These are phyloP conservation scores for Pseudovirgaria hyperparasitica DNA, from an alignment of 2,329 filamentous ascomycete genomes.

Conservation along the genomic window DNA sequence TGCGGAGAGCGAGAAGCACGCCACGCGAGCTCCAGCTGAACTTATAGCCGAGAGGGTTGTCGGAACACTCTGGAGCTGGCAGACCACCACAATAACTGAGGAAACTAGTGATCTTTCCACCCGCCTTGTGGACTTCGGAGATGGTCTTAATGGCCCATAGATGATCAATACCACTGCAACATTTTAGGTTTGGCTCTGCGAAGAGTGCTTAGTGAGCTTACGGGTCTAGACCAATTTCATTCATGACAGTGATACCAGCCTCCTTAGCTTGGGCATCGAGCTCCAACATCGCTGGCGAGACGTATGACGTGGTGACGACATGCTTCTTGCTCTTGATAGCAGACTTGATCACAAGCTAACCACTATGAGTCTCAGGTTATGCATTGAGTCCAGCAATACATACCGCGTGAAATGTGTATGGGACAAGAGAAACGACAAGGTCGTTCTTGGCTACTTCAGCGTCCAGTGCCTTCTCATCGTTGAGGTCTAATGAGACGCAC, in stretches of 20 bases:
- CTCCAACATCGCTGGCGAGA: slow-evolving; percentile 84
- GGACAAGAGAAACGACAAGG: slow-evolving; percentile 63
- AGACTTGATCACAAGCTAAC: slow-evolving; percentile 64
- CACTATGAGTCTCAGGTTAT: neutral
- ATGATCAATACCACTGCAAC: slow-evolving; percentile 56
- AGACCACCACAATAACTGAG: slow-evolving; percentile 55
- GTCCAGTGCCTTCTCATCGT: slow-evolving; percentile 62
- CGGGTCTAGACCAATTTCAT: slow-evolving; percentile 56
- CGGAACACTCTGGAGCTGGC: slow-evolving; percentile 53
- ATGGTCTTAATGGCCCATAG: slow-evolving; percentile 80
- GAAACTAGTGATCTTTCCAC: slow-evolving; percentile 77
- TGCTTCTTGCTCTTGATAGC: slow-evolving; percentile 91
- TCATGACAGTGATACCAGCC: slow-evolving; percentile 93
- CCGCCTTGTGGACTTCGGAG: slow-evolving; percentile 70
- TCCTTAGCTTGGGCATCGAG: slow-evolving; percentile 72
- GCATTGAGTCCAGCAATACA: neutral
- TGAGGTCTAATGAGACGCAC: slow-evolving; percentile 60
- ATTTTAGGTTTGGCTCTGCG: neutral
- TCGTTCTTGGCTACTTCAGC: slow-evolving; percentile 68
- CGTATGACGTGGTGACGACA: slow-evolving; percentile 90
- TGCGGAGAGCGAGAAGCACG: slow-evolving; percentile 75
- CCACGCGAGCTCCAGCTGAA: slow-evolving; percentile 68
- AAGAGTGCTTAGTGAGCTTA: neutral
- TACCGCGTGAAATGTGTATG: slow-evolving; percentile 81
- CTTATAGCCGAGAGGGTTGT: slow-evolving; percentile 90